A percentile compares a stretch with the other conserved stretches of the same genome.
phyloP scores from a whole-genome alignment of 2,329 filamentous ascomycete species.

The Botryotinia globosa region DNA sequence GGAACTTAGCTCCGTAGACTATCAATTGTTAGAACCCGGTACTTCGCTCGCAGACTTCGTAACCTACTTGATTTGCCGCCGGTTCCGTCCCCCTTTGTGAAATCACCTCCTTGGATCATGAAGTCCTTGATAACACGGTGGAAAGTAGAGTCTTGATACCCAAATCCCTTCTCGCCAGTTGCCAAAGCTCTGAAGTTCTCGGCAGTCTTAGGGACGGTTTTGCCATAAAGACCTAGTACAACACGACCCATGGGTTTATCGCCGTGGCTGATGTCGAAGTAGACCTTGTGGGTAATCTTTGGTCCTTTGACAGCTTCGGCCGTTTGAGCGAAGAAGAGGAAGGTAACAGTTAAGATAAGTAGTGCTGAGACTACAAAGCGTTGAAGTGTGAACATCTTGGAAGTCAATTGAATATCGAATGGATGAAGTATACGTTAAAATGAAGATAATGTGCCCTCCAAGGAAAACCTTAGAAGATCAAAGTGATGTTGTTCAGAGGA shows the following conservation, averaged over 20 bases:
- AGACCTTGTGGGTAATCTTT: constrained; percentile 95
- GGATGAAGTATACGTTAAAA: constrained; percentile 17
- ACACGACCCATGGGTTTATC: constrained; percentile 72
- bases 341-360: constrained; percentile 71
- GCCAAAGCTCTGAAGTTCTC: constrained; percentile 78
- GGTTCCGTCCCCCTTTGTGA: constrained; percentile 77
- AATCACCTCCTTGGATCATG: constrained; percentile 91
- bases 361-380: constrained; percentile 68
- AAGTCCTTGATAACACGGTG: constrained; percentile 88
- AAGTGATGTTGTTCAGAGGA: background rate
- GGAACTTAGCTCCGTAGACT: constrained; percentile 82
- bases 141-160: constrained; percentile 49
- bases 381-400: constrained; percentile 72
- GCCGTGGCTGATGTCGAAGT: constrained; percentile 78
- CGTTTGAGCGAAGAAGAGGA: constrained; percentile 73
- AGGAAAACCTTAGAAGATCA: background rate
- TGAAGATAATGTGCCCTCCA: background rate
- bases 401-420: constrained; percentile 30
- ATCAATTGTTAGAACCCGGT: constrained; percentile 26
- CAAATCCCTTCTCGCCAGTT: constrained; percentile 62
- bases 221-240: constrained; percentile 81
- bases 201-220: constrained; percentile 74
- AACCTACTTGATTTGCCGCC: constrained; percentile 78
- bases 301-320: constrained; percentile 78
- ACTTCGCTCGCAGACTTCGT: background rate